Conservation (phyloP, 257 asterid species). For the Sherardia arvensis region DNA sequence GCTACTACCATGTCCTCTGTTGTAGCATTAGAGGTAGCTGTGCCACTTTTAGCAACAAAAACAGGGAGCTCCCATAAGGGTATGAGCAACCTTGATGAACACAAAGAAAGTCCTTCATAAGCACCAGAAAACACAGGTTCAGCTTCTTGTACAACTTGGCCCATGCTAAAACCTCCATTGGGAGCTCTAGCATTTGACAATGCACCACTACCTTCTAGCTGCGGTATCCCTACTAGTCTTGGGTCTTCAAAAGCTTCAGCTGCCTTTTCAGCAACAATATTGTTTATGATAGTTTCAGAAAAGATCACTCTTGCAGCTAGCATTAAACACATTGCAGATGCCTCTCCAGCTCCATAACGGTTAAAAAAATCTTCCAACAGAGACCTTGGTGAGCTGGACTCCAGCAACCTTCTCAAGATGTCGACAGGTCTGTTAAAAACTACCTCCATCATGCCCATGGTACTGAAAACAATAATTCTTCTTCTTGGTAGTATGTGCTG, state of each 20-base stretch:
- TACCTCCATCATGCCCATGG: constrained; percentile 98
- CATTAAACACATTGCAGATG: constrained; percentile 91
- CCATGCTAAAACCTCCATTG: constrained; percentile 98
- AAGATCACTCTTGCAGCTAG: constrained; percentile 68
- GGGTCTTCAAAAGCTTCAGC: constrained; percentile 99
- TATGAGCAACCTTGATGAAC: constrained; percentile 82
- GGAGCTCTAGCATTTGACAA: constrained; percentile 73
- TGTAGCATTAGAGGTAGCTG: constrained; percentile 36
- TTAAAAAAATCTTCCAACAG: constrained; percentile 79
- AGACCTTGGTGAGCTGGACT: constrained; percentile 76
- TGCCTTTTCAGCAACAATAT: constrained; percentile 79
- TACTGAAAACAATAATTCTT: constrained; percentile 76
- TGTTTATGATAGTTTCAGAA: constrained; percentile 58
- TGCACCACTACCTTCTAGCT: constrained; percentile 87
- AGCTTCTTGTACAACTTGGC: constrained; percentile 97
- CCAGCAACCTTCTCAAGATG: constrained; percentile 69
- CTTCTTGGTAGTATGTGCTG: constrained; percentile 91
- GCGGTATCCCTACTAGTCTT: constrained; percentile 91
- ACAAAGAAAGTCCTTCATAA: constrained; percentile 83
- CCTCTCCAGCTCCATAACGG: constrained; percentile 92
- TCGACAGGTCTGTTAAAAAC: constrained; percentile 91
- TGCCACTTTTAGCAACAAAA: constrained; percentile 58
- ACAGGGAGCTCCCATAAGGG: constrained; percentile 98
- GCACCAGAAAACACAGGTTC: constrained; percentile 97
- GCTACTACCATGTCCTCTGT: constrained; percentile 53